Base-by-base conservation (phyloP, 2,329 filamentous ascomycete genomes). In the Paecilomyces dactylethromorphus region DNA sequence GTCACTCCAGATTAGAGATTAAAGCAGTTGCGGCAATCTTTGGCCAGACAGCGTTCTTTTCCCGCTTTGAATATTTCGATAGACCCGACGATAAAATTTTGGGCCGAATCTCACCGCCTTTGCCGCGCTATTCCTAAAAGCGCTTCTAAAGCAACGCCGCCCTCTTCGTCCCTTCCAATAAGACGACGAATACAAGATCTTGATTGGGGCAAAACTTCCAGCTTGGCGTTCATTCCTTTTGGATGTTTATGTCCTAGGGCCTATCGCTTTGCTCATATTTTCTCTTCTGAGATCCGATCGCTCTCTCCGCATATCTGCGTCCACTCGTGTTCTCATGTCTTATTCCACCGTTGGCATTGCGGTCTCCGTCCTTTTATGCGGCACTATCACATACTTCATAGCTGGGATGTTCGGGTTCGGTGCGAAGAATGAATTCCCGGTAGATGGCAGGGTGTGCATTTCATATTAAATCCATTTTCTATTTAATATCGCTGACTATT, bases 361-460 rank as follows among this genome's bases (percentile, higher is more conserved):
- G 55, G 62, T 69, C 64, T 73, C 69, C 22, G 62, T 69, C 68
- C 64, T 71, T 60, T 53, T 71, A 58, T 68, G 71, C 60, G 65
- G 66, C 55, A 55, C 71, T 54, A 66, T 76, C 57, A 59, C 71
- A 56, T 76, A 72, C 58, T 65, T 67, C 53, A 56, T 70, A 52
- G 66, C 66, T 64, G 73, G 71, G 51, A 76, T 79, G 76, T 66
- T 76, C 59, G 71, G 75, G 53, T 71, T 75, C 57, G 64, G 66
- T 11, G 59, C 64, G 53, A 87, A 83, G 65, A 91, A 96, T 71
- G 83, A 91, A 62, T 91, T 97, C 79, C 85, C 87, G 55, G 90
- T 97, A 11, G 86, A 92, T 67, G 91, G 91, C 73, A 90, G 89
- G 81, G 92, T 94, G 77, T 66, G 79, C 66, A 29, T 18, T 10